Evolutionary conservation across 73 alveolate genomes (phyloP), one percentile per base, ranked within the genome.

Genomic region (Urostyla sp.): DNA sequence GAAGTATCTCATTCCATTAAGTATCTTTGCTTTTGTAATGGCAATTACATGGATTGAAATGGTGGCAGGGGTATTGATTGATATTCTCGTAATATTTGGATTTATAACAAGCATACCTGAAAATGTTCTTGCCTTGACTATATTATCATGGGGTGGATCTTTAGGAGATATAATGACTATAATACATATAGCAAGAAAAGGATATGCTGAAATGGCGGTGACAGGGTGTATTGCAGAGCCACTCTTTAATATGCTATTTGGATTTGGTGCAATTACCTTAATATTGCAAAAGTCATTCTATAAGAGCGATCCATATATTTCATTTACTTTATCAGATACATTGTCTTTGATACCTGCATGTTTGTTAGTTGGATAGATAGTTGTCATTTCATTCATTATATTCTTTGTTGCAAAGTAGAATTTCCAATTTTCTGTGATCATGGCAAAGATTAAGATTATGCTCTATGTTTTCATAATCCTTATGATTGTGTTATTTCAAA

Each of bases 221-320:
- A 73, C 75, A 11, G 85, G 63, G n/a, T 30, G 75, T 20, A 26
- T 73, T 16, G 85, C 85, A 18, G 85, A 61, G 11, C 85, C 85
- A 0, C 13, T 73, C 8, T 73, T 73, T 32, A 53, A 73, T 53
- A 26, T 73, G 18, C 75, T 73, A 11, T 15, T 73, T 20, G 85
- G 85, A 23, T n/a, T n/a, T n/a, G n/a, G n/a, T n/a, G n/a, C n/a
- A n/a, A n/a, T n/a, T n/a, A n/a, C n/a, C n/a, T n/a, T n/a, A n/a
- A n/a, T n/a, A n/a, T n/a, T n/a, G n/a, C n/a, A n/a, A n/a, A n/a
- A n/a, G n/a, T n/a, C n/a, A n/a, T n/a, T n/a, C n/a, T n/a, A n/a
- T n/a, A n/a, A n/a, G n/a, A n/a, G n/a, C n/a, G n/a, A n/a, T n/a
- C n/a, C n/a, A n/a, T n/a, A n/a, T n/a, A n/a, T n/a, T n/a, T n/a